Evolutionary conservation across 139 green algal genomes (phyloP), one percentile per base, ranked within the genome.

Genomic region (Auxenochlorella pyrenoidosa): DNA sequence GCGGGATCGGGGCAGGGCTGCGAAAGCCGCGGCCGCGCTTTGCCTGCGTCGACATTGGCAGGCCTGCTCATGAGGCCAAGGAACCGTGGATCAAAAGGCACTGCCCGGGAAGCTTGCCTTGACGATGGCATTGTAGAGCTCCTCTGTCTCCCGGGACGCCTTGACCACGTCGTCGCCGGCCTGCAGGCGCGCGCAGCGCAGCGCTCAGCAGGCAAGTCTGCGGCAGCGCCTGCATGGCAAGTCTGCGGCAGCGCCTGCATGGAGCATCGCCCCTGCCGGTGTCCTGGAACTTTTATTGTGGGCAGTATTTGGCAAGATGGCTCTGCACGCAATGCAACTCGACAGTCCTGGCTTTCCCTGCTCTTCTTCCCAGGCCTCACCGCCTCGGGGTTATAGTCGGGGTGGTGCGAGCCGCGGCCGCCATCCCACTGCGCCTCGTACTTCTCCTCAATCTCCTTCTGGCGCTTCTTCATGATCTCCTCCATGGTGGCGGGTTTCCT

Each of bases 41-140:
- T n/a, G n/a, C n/a, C n/a, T n/a, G n/a, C n/a, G n/a, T n/a, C n/a
- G n/a, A n/a, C n/a, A n/a, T n/a, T n/a, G n/a, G 47, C 47, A 54
- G 47, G 10, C 8, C 47, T 54, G 47, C 8, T 54, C 10, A 54
- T 54, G 47, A 54, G n/a, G n/a, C n/a, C n/a, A n/a, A n/a, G n/a
- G n/a, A n/a, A n/a, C n/a, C n/a, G n/a, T n/a, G n/a, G n/a, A n/a
- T n/a, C n/a, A n/a, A n/a, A n/a, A n/a, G n/a, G n/a, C n/a, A 63
- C 54, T 13, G 15, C 54, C 54, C 54, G 18, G 15, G 22, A 13
- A 24, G 36, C 32, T 22, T 16, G 75, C 80, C 80, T 95, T 92
- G 19, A 97, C 92, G 43, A 99, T 96, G 22, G 95, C 95, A 54
- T 95, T 94, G 93, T 98, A 98, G 51, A 98, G 90, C 92, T 99